Conservation (phyloP, 306 rosid species). For the Rosa multiflora region DNA sequence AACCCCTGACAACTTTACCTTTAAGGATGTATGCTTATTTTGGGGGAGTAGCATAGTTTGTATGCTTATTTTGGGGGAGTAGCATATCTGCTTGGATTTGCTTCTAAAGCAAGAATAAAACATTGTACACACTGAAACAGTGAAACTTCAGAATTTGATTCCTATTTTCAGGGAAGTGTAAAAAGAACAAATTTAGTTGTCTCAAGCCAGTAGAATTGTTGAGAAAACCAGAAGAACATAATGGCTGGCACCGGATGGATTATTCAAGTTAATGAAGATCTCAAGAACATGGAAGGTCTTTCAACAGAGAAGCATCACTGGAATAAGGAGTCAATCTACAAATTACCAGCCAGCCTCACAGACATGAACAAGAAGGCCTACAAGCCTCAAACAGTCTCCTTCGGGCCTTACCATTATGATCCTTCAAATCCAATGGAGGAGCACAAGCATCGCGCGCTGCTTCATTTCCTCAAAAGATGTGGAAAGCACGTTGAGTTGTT, state of each 20-base stretch:
- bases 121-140: background rate
- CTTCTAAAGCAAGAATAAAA: background rate
- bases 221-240: background rate
- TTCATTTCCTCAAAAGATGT: slow-evolving; percentile 32
- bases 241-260: background rate
- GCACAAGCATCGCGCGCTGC: slow-evolving; percentile 47
- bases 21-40: no score
- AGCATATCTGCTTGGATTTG: background rate
- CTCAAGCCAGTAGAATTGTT: background rate
- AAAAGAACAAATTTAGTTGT: background rate
- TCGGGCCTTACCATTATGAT: slow-evolving; percentile 53
- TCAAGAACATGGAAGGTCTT: slow-evolving; percentile 18
- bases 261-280: slow-evolving; percentile 9
- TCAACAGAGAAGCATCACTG: slow-evolving; percentile 30
- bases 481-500: slow-evolving; percentile 21
- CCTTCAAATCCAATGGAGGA: slow-evolving; percentile 32
- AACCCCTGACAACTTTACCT: no score
- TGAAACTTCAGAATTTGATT: background rate
- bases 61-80: background rate
- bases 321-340: slow-evolving; percentile 49
- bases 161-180: background rate
- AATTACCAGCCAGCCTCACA: slow-evolving; percentile 29
- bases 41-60: no score
- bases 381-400: slow-evolving; percentile 43
- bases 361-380: slow-evolving; percentile 29